phyloP scores from a whole-genome alignment of 2,329 filamentous ascomycete species.

The Fusarium haematococcum region DNA sequence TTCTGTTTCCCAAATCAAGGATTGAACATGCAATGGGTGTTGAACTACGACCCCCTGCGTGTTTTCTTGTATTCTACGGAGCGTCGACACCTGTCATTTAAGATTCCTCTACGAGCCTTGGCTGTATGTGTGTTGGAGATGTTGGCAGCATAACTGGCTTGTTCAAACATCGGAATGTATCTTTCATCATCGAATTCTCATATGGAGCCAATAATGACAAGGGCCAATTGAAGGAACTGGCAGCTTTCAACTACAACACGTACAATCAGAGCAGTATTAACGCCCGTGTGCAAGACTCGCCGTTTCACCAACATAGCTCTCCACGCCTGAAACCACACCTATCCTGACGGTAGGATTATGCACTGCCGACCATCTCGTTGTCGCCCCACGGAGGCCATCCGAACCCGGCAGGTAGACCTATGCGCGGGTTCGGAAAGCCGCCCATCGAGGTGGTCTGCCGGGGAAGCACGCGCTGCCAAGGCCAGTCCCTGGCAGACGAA shows the following conservation, averaged over 20 bases:
- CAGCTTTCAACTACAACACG: not conserved
- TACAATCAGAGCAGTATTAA: not conserved
- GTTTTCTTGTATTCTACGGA: not conserved
- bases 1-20: slow-evolving; percentile 40
- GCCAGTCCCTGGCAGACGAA: not conserved
- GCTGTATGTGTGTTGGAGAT: not conserved
- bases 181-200: not conserved
- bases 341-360: not conserved
- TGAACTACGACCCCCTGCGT: not conserved
- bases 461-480: not conserved
- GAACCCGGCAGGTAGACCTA: slow-evolving; percentile 11
- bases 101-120: not conserved
- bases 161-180: not conserved
- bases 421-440: not conserved
- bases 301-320: slow-evolving; percentile 7
- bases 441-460: not conserved
- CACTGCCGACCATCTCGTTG: slow-evolving; percentile 3
- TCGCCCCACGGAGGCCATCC: not conserved
- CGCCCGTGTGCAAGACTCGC: not conserved
- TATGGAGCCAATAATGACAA: not conserved
- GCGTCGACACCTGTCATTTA: not conserved
- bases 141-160: not conserved
- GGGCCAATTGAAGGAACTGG: not conserved
- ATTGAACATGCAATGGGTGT: not conserved
- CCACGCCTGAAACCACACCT: slow-evolving; percentile 4